A percentile compares a stretch with the other conserved stretches of the same genome.
These are phyloP conservation scores for Fusarium anguioides DNA, from an alignment of 2,329 filamentous ascomycete genomes.

Conservation along the genomic window DNA sequence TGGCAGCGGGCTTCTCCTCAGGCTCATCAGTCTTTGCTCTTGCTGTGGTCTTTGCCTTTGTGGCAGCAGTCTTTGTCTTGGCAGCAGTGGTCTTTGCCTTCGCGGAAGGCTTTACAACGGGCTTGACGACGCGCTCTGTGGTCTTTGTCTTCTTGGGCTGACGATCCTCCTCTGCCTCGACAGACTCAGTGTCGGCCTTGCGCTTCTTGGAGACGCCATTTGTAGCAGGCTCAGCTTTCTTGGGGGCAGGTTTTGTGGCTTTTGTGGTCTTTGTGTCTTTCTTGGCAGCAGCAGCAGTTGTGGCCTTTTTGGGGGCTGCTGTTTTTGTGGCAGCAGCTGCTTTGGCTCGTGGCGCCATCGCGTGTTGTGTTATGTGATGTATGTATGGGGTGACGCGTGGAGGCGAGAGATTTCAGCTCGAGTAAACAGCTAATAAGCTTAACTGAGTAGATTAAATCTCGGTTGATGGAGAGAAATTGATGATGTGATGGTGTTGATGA, in stretches of 20 bases:
- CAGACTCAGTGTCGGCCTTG: slow-evolving; percentile 44
- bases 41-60: slow-evolving; percentile 41
- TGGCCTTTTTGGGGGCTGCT: slow-evolving; percentile 43
- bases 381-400: slow-evolving; percentile 21
- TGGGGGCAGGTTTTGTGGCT: slow-evolving; percentile 36
- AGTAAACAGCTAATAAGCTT: not conserved
- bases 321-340: slow-evolving; percentile 42
- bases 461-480: not conserved
- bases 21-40: slow-evolving; percentile 59
- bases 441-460: not conserved
- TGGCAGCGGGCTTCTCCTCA: slow-evolving; percentile 50
- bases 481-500: slow-evolving; percentile 30
- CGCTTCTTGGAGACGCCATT: slow-evolving; percentile 46
- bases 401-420: not conserved
- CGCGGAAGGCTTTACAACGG: slow-evolving; percentile 42
- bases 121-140: slow-evolving; percentile 43
- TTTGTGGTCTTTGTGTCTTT: slow-evolving; percentile 42
- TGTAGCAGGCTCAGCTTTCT: slow-evolving; percentile 34
- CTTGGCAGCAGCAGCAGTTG: slow-evolving; percentile 38
- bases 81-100: slow-evolving; percentile 47
- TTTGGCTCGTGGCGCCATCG: slow-evolving; percentile 50
- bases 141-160: slow-evolving; percentile 46
- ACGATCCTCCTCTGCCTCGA: slow-evolving; percentile 46
- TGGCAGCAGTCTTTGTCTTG: slow-evolving; percentile 36
- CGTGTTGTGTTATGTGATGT: slow-evolving; percentile 29